Percentiles rank a stretch among this genome's conserved stretches.
phyloP scores from a whole-genome alignment of 2,329 filamentous ascomycete genomes.

The Lecanosticta acicola region DNA sequence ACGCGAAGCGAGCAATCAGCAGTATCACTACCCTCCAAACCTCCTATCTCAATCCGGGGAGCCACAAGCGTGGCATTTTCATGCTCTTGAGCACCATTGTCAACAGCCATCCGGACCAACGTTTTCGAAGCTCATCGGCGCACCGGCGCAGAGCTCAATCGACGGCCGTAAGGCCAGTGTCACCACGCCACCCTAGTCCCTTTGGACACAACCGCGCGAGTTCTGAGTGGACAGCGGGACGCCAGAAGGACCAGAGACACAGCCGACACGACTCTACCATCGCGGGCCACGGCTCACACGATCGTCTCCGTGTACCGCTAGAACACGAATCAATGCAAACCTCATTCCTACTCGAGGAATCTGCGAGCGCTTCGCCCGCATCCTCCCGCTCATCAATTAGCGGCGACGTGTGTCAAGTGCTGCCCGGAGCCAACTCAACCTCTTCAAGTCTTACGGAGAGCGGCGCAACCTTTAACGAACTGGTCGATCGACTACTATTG shows the following conservation, averaged over 20 bases:
- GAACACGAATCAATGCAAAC: slow-evolving; percentile 44
- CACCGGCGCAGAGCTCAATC: slow-evolving; percentile 42
- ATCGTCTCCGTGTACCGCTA: slow-evolving; percentile 31
- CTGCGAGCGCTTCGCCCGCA: slow-evolving; percentile 55
- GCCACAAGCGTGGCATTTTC: slow-evolving; percentile 68
- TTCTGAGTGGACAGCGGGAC: slow-evolving; percentile 40
- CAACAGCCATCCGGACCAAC: slow-evolving; percentile 33
- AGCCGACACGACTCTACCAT: slow-evolving; percentile 32
- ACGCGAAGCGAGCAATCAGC: slow-evolving; percentile 58
- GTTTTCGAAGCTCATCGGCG: slow-evolving; percentile 22
- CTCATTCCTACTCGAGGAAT: slow-evolving; percentile 64
- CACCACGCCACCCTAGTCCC: slow-evolving; percentile 34
- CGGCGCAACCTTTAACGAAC: slow-evolving; percentile 49
- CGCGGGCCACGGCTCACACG: slow-evolving; percentile 22
- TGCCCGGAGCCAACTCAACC: slow-evolving; percentile 14
- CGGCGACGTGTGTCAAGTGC: slow-evolving; percentile 46
- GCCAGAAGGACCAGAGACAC: slow-evolving; percentile 25
- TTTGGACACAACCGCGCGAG: slow-evolving; percentile 43
- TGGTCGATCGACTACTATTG: slow-evolving; percentile 77
- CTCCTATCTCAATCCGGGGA: slow-evolving; percentile 63
- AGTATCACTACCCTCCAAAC: slow-evolving; percentile 66
- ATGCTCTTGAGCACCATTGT: slow-evolving; percentile 69
- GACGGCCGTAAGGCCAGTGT: slow-evolving; percentile 38
- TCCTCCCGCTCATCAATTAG: slow-evolving; percentile 64
- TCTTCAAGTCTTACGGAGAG: slow-evolving; percentile 45